Evolutionary conservation across 1,139 yeast genomes (phyloP), one percentile per base, ranked within the genome.

Genomic region (Arxiozyma slooffiae): DNA sequence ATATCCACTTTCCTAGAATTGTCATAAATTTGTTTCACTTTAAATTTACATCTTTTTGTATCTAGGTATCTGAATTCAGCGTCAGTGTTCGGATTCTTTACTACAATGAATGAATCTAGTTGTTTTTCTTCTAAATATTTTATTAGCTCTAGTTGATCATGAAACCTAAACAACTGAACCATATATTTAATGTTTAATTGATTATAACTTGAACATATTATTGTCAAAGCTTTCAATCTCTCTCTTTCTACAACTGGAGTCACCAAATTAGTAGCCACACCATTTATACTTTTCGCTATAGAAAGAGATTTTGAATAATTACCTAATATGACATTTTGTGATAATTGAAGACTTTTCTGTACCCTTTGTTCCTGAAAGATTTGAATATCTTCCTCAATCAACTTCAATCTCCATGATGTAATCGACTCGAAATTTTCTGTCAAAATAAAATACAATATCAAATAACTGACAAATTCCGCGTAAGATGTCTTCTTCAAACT

Each of bases 391-490:
- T 53, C 63, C 53, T 44, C 59, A 58, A 48, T 63, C 34, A 70
- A 50, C 48, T 62, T 62, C 38, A 67, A 47, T 58, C 66, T 53
- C 42, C 67, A 53, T 43, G 70, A 57, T 43, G 67, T 69, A 21
- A 70, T 66, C 14, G 71, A 60, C 39, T 66, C 67, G 52, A 69
- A 69, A 66, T 87, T 87, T 48, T 78, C 81, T n/a, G 95, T 90
- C 61, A 88, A 77, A 50, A 88, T 71, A 71, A 82, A 77, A 65
- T 90, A 90, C 4, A 89, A 71, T n/a, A 88, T 74, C 48, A 90
- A 73, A 65, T 87, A 90, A 46, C 87, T 77, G 48, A 81, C 68
- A 62, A 86, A 87, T 64, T 90, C 97, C 53, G 76, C 70, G 49
- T 71, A 64, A n/a, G 67, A 65, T 48, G 71, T 64, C 38, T 70